Evolutionary conservation across 352 stramenopile genomes (phyloP), one percentile per base, ranked within the genome.

Genomic region (Phytophthora macrochlamydospora): DNA sequence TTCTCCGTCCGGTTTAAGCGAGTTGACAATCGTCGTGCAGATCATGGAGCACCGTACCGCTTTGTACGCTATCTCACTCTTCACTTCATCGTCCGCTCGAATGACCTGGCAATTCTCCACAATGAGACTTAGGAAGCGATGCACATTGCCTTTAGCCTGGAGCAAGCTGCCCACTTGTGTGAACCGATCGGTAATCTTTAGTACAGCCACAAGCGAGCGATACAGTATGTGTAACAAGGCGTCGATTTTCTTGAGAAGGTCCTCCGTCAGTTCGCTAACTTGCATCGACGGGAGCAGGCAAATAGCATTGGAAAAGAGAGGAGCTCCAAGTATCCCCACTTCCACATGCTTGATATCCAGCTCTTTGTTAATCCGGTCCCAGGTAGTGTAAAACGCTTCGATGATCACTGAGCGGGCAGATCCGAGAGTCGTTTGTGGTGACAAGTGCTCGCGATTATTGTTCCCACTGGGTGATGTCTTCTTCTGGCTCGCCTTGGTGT

Each of bases 21-120:
- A 66, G 37, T 90, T 89, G 14, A 91, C 42, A 12, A 88, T 66
- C 4, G 73, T 88, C 2, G 80, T 87, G 32, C 76, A 85, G 30
- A 90, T 77, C 62, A 86, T 92, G 18, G 82, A 91, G 40, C 69
- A 81, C 29, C 86, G 80, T 12, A 92, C 74, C 30, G 53, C 51
- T 33, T 89, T 85, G 49, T 88, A 91, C 2, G 87, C 40, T 1
- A 88, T 51, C 18, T 89, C 75, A 29, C 65, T 76, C 0, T 56
- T 59, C 76, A 76, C 14, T 51, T 69, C 44, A 28, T 60, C 31
- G 13, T 52, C 8, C 32, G 57, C 4, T 52, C 37, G 18, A 8
- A 66, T 31, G 7, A n/a, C 29, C 4, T 30, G 49, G 33, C 42
- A 69, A 12, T 43, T n/a, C 24, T 71, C 52, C 14, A 78, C 56